These are phyloP conservation scores for Sarcocystis neurona DNA, from an alignment of 169 alveolate species.

Conservation along the genomic window DNA sequence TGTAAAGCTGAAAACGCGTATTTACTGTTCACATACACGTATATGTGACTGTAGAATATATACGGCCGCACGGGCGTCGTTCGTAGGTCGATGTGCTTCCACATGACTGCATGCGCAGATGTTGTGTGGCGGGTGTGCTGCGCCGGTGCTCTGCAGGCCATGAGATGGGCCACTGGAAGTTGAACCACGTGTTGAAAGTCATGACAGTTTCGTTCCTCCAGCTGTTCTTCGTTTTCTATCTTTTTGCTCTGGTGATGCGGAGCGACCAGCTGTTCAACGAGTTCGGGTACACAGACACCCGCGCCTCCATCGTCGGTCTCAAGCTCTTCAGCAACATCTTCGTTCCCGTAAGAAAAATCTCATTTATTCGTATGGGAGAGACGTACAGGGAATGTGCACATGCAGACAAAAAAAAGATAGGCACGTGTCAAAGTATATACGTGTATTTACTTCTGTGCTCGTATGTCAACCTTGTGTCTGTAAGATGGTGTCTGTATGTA, in stretches of 20 bases:
- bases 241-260: slow-evolving; percentile 76
- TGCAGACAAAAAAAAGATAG: not conserved
- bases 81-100: no score
- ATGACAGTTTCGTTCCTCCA: slow-evolving; percentile 65
- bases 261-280: slow-evolving; percentile 75
- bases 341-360: slow-evolving; percentile 69
- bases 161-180: slow-evolving; percentile 76
- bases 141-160: slow-evolving; percentile 39
- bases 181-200: slow-evolving; percentile 66
- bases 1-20: no score
- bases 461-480: no score
- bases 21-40: no score
- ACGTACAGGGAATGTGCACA: not conserved
- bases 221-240: slow-evolving; percentile 79
- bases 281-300: slow-evolving; percentile 83
- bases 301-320: slow-evolving; percentile 76
- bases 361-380: no score
- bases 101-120: no score
- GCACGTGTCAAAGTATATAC: not conserved
- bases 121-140: no score
- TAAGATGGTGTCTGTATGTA: not conserved
- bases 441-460: not conserved
- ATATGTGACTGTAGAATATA: no score
- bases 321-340: slow-evolving; percentile 69
- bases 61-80: no score